Evolutionary conservation across 495 filamentous ascomycete species (phyloP).

Genomic region (Diplogelasinospora grovesii): DNA sequence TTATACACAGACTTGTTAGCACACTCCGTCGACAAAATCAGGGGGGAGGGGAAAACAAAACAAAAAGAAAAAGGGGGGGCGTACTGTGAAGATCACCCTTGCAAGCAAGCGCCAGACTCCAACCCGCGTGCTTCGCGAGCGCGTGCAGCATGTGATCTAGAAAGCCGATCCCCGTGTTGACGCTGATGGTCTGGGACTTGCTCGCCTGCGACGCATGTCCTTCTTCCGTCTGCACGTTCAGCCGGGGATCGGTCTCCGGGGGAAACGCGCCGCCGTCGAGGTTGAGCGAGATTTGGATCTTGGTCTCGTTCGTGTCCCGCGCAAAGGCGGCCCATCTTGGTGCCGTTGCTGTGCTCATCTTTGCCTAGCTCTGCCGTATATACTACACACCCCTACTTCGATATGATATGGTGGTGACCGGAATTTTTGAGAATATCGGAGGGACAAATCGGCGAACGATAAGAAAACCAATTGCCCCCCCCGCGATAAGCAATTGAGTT

Average conservation of each 20-base stretch:
- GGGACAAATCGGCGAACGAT: too few species aligned
- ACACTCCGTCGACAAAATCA: too few species aligned
- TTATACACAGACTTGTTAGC: constrained; percentile 22
- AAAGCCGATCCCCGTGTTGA: constrained; percentile 96
- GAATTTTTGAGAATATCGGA: background rate
- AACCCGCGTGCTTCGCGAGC: constrained; percentile 88
- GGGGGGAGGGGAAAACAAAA: background rate
- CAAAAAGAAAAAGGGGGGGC: background rate
- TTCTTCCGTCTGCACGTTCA: constrained; percentile 32
- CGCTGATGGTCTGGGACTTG: constrained; percentile 71
- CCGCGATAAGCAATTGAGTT: constrained; percentile 4
- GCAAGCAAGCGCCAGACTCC: constrained; percentile 76
- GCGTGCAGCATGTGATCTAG: constrained; percentile 98
- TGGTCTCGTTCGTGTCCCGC: constrained; percentile 94
- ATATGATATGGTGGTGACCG: background rate
- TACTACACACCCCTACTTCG: too few species aligned
- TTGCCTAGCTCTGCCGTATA: too few species aligned
- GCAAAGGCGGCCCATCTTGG: constrained; percentile 67
- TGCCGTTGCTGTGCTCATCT: constrained; percentile 30
- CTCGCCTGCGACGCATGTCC: constrained; percentile 77
- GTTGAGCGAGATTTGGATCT: constrained; percentile 84
- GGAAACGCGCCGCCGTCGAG: constrained; percentile 83
- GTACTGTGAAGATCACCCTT: constrained; percentile 85
- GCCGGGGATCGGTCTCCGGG: constrained; percentile 41
- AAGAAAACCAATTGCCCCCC: too few species aligned